Evolutionary conservation across 495 filamentous ascomycete genomes (phyloP), one percentile per base, ranked within the genome.

Genomic region (Chaetomium fimeti): DNA sequence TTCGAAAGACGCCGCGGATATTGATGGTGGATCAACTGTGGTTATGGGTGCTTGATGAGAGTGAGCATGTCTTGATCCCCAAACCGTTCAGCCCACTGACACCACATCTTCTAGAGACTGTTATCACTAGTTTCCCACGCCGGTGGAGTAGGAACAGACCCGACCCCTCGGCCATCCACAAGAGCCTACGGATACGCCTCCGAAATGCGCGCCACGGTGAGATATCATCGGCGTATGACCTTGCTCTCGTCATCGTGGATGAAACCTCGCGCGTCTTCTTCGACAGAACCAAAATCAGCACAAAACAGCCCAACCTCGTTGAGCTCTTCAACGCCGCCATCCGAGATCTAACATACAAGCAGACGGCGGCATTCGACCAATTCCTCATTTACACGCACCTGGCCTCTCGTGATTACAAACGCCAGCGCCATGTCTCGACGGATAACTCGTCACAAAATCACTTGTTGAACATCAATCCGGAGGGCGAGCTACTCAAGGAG

Each of bases 1-100:
- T 77, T 5, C 69, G 66, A 12, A 75, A 77, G 22, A 82, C 85
- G 27, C 81, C 84, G 0, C 84, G 87, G 62, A 77, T 89, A 20
- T 83, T 88, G 70, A 89, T 88, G 86, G 87, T 89, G 7, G 87
- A 88, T 66, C 86, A 89, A 63, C 72, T 89, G 8, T 89, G 86
- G 85, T 78, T 89, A 75, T 89, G 85, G 85, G 77, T 87, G 40
- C 68, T 89, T 8, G 85, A 86, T 15, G 79, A 69, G 55, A 66
- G 68, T 67, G 49, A 51, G 70, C 64, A 3, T 2, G 6, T 24
- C 28, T 7, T 38, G 7, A 15, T 12, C 55, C 24, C 15, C 22
- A 16, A 20, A 6, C 62, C 27, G 47, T 45, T 9, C 16, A 1
- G 15, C 29, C 40, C 51, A 12, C 28, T 51, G 28, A 45, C 57